Base-by-base conservation (phyloP, 2,329 filamentous ascomycete genomes). In the Fusarium sarcochroum region DNA sequence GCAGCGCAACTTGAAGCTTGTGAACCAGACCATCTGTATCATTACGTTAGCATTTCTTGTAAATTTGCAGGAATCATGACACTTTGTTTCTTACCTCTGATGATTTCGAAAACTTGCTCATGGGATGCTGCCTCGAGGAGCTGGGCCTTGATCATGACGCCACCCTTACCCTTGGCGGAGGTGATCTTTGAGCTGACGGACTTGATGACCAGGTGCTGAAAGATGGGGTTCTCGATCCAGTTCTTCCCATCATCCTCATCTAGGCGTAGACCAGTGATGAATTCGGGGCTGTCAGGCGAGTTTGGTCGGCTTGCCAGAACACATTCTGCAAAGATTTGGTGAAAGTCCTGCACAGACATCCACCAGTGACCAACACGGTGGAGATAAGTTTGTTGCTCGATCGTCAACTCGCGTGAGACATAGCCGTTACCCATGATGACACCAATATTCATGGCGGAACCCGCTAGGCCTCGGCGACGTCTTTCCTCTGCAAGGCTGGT, bases 351-450 rank as follows among this genome's bases (percentile, higher is more conserved):
- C 62, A 78, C 77, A 7, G 75, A 76, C 8, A 77, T 66, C 21
- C 44, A 54, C 38, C 41, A 30, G 37, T 35, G 23, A n/a, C 42
- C 23, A 32, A 23, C 15, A 20, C 35, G 27, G 25, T 18, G 11
- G 15, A 40, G 37, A 9, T 15, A 15, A 18, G 47, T 23, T 9
- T 21, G 40, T 4, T 47, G 35, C 6, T 37, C 45, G 18, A 32
- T 6, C 2, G 25, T 48, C 46, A 67, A 20, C 14, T 40, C 47
- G 7, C 46, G 47, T 13, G 25, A 48, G 23, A 83, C 73, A 59
- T 81, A 83, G 0, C 84, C 85, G 1, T 80, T 61, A 7, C 81
- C 84, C 5, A 78, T 54, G 1, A 85, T 68, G 6, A 69, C 50
- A 3, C 74, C 68, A 18, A 85, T 73, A 59, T 84, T 73, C 5